A percentile compares a stretch with the other conserved stretches of the same genome.
These are phyloP conservation scores for Actinomortierella ambigua DNA, from an alignment of 371 early-diverging fungal genomes.

Conservation along the genomic window DNA sequence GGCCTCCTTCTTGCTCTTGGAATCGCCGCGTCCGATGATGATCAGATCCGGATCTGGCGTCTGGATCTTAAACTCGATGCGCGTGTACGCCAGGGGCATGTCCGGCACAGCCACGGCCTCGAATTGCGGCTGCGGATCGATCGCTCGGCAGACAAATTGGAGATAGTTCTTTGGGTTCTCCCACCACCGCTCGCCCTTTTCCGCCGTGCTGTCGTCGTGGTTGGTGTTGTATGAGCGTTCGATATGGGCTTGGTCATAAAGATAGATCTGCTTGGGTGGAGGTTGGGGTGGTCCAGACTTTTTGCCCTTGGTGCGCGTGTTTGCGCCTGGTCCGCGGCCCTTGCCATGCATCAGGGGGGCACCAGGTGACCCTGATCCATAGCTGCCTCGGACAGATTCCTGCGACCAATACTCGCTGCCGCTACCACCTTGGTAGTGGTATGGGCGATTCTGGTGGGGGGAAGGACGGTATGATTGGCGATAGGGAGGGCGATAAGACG, in stretches of 20 bases:
- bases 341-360: constrained; percentile 5
- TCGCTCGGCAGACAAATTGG: constrained; percentile 35
- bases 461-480: too few relatives aligned
- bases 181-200: constrained; percentile 48
- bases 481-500: too few relatives aligned
- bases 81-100: constrained; percentile 34
- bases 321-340: constrained; percentile 19
- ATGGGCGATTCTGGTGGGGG: too few relatives aligned
- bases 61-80: constrained; percentile 42
- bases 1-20: constrained; percentile 48
- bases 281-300: constrained; percentile 1
- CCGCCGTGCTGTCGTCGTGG: constrained; percentile 27
- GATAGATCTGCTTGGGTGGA: constrained; percentile 32
- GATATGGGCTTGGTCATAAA: constrained; percentile 40
- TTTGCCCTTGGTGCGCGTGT: constrained; percentile 1
- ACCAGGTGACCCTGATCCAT: not conserved
- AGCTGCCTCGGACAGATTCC: constrained; percentile 7
- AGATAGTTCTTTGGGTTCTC: constrained; percentile 45
- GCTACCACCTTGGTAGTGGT: constrained; percentile 10
- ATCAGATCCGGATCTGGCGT: constrained; percentile 31
- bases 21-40: constrained; percentile 41
- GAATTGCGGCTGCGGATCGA: constrained; percentile 41
- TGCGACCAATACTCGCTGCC: not conserved
- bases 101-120: constrained; percentile 24
- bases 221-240: constrained; percentile 38